Evolutionary conservation across 257 asterid species (phyloP), one percentile per base, ranked within the genome.

Genomic region (Solanum pinnatisectum): DNA sequence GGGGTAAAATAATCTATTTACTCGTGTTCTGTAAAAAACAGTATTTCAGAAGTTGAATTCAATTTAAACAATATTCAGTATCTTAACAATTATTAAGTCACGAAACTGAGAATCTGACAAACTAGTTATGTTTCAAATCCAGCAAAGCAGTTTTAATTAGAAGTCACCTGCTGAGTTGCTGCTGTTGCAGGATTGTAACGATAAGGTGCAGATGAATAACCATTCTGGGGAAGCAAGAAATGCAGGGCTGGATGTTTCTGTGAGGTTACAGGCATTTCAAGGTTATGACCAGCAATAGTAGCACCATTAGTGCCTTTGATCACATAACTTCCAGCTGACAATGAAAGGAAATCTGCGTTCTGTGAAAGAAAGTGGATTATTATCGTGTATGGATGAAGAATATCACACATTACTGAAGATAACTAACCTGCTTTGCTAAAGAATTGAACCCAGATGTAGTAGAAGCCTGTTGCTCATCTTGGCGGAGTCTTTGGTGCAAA

Each of bases 131-230:
- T n/a, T 84, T 59, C 32, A 13, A 84, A 84, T 42, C 59, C 25
- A 35, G 87, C 60, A 84, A 84, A 63, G 78, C 10, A 42, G 42
- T 5, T 60, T 36, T 59, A 85, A 85, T 44, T 73, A 37, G 86
- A 70, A 84, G 52, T 86, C 87, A 96, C 98, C 98, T 92, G 97
- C 83, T 93, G 93, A 81, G 91, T 83, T 82, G 92, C 84, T 82
- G 92, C 86, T 49, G 92, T 89, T 71, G 95, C 90, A 89, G 88
- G 84, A 88, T 71, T 90, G 76, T 87, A 88, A 59, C 88, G 87
- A 87, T 89, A 91, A 82, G 89, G 74, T 46, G 90, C 60, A 36
- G 94, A 89, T n/a, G 94, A 90, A 83, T 89, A 93, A 84, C 90
- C 90, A 88, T 90, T 91, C 86, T 86, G 94, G 87, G 95, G 88